Evolutionary conservation across 305 asterid genomes (phyloP).

Genomic region (Fraxinus paxiana): DNA sequence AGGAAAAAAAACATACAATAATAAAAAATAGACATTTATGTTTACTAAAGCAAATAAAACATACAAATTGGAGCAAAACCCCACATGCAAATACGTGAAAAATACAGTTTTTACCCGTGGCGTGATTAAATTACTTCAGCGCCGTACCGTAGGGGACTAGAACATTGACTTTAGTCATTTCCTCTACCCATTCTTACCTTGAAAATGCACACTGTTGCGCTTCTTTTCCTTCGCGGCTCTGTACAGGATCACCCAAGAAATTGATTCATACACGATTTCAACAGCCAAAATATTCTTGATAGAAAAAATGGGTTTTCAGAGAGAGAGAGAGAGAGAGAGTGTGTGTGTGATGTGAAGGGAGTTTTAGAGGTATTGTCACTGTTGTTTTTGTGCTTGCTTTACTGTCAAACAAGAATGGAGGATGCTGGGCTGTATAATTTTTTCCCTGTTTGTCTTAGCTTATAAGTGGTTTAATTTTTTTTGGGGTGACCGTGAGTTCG

Average conservation of each 20-base stretch:
- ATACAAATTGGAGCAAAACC: neutral
- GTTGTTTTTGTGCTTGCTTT: conserved; percentile 24
- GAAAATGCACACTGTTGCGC: neutral
- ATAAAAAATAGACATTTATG: neutral
- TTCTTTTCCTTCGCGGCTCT: neutral
- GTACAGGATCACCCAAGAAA: neutral
- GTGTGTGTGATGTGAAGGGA: conserved; percentile 4
- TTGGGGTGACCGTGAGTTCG: neutral
- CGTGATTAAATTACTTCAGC: neutral
- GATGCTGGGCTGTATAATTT: neutral
- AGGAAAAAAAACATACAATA: neutral
- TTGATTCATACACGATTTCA: neutral
- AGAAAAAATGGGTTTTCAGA: conserved; percentile 9
- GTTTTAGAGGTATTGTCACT: conserved; percentile 25
- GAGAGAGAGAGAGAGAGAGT: neutral
- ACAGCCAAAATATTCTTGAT: conserved; percentile 5
- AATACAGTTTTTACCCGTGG: neutral
- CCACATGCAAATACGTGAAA: conserved; percentile 4
- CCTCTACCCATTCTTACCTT: conserved; percentile 1
- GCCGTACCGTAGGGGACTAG: neutral
- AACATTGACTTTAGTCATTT: neutral
- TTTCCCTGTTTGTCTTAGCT: neutral
- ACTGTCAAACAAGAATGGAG: conserved; percentile 12
- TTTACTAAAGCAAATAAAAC: neutral
- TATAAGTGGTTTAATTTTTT: neutral